Conservation (phyloP, 352 stramenopile species). For the Phytophthora palmivora region DNA sequence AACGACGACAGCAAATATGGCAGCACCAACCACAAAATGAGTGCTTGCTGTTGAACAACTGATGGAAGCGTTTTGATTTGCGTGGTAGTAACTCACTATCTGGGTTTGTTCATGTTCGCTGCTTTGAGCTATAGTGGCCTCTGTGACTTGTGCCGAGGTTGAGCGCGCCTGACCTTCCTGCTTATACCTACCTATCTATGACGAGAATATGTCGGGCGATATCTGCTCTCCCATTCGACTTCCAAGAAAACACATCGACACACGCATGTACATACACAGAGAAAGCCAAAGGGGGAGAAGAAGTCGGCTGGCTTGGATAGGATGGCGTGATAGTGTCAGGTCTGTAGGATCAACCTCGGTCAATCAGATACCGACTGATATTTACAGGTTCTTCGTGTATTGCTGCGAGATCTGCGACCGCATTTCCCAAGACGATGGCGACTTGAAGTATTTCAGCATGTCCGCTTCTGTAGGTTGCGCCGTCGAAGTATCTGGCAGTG, state of each 20-base stretch:
- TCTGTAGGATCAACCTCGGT: not conserved
- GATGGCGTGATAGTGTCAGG: slow-evolving; percentile 8
- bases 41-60: not conserved
- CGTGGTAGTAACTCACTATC: slow-evolving; percentile 9
- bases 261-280: slow-evolving; percentile 30
- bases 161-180: slow-evolving; percentile 23
- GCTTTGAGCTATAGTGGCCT: not conserved
- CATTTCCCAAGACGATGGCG: slow-evolving; percentile 74
- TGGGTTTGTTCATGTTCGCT: slow-evolving; percentile 26
- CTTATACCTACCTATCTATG: slow-evolving; percentile 39
- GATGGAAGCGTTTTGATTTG: slow-evolving; percentile 23
- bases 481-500: slow-evolving; percentile 21
- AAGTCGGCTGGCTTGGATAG: slow-evolving; percentile 10
- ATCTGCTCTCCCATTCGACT: slow-evolving; percentile 8
- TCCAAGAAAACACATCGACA: slow-evolving; percentile 26
- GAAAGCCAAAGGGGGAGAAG: slow-evolving; percentile 17
- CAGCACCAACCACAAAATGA: slow-evolving; percentile 20
- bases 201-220: slow-evolving; percentile 21
- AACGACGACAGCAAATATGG: not conserved
- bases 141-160: not conserved
- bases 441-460: slow-evolving; percentile 79
- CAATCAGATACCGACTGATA: slow-evolving; percentile 5
- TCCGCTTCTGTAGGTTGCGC: slow-evolving; percentile 55
- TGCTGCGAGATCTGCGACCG: slow-evolving; percentile 68
- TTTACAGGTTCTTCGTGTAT: slow-evolving; percentile 60